Evolutionary conservation across 306 rosid species (phyloP).

Genomic region (Abrus pulchellus): DNA sequence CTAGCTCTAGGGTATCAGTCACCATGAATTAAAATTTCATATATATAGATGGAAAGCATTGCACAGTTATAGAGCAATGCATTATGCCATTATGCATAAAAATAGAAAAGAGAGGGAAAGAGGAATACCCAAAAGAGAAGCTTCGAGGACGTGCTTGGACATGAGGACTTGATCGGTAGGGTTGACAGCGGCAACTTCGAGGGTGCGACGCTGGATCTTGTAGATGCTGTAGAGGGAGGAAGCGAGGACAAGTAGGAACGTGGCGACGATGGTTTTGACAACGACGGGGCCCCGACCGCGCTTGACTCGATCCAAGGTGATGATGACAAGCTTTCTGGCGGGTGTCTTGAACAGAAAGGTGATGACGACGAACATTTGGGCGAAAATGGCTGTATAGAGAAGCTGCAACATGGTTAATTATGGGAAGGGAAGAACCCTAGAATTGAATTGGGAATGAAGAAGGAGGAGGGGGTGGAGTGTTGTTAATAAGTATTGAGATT

Average conservation of each 20-base stretch:
- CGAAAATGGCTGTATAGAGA: constrained; percentile 57
- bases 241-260: constrained; percentile 55
- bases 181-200: constrained; percentile 55
- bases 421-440: too few relatives aligned
- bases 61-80: neutral
- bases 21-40: neutral
- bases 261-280: constrained; percentile 67
- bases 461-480: neutral
- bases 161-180: constrained; percentile 87
- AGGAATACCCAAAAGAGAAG: constrained; percentile 81
- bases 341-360: constrained; percentile 72
- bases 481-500: neutral
- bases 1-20: neutral
- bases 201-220: constrained; percentile 59
- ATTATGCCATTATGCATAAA: neutral
- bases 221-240: constrained; percentile 60
- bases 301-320: constrained; percentile 72
- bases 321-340: constrained; percentile 70
- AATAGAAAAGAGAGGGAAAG: neutral
- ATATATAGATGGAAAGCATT: neutral
- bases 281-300: constrained; percentile 81
- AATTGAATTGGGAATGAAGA: neutral
- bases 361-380: constrained; percentile 64
- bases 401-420: constrained; percentile 68
- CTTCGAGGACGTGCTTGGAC: constrained; percentile 75